Conservation (phyloP, 352 stramenopile genomes). For the Phytophthora sp. region DNA sequence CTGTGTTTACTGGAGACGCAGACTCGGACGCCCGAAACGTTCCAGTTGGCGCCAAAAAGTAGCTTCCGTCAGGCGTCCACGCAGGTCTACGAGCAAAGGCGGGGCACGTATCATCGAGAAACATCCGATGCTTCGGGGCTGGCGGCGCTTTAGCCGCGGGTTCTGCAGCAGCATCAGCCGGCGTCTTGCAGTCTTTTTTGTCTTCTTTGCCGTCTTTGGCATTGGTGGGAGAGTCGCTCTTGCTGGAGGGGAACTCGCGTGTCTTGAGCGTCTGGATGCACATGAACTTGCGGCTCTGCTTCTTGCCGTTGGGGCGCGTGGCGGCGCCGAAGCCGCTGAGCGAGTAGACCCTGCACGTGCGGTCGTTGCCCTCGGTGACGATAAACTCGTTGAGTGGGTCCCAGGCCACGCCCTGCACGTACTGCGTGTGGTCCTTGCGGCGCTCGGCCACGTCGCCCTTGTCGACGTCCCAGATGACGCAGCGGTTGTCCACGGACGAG, state of each 20-base stretch:
- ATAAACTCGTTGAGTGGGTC: slow-evolving; percentile 95
- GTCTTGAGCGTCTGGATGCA: slow-evolving; percentile 83
- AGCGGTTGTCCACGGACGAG: slow-evolving; percentile 93
- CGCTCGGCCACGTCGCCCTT: slow-evolving; percentile 81
- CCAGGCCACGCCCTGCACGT: slow-evolving; percentile 96
- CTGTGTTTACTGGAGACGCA: slow-evolving; percentile 71
- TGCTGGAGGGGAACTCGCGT: slow-evolving; percentile 51
- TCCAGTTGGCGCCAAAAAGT: slow-evolving; percentile 90
- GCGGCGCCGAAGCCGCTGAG: slow-evolving; percentile 66
- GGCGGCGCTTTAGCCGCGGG: slow-evolving; percentile 17
- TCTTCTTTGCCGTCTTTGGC: slow-evolving; percentile 16
- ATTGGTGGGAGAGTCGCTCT: slow-evolving; percentile 1
- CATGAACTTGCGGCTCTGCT: slow-evolving; percentile 72
- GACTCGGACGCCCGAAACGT: slow-evolving; percentile 61
- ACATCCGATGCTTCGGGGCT: slow-evolving; percentile 84
- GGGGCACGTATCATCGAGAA: slow-evolving; percentile 94
- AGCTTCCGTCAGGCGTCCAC: slow-evolving; percentile 94
- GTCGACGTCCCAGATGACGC: slow-evolving; percentile 88
- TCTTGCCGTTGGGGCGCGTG: slow-evolving; percentile 61
- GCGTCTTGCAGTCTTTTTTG: background rate
- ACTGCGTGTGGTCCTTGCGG: slow-evolving; percentile 94
- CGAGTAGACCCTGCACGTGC: slow-evolving; percentile 93
- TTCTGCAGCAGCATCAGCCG: background rate
- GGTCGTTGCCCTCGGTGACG: slow-evolving; percentile 94
- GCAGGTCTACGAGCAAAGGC: slow-evolving; percentile 93